Conservation (phyloP, 2,329 filamentous ascomycete genomes). For the Colletotrichum eremochloae region DNA sequence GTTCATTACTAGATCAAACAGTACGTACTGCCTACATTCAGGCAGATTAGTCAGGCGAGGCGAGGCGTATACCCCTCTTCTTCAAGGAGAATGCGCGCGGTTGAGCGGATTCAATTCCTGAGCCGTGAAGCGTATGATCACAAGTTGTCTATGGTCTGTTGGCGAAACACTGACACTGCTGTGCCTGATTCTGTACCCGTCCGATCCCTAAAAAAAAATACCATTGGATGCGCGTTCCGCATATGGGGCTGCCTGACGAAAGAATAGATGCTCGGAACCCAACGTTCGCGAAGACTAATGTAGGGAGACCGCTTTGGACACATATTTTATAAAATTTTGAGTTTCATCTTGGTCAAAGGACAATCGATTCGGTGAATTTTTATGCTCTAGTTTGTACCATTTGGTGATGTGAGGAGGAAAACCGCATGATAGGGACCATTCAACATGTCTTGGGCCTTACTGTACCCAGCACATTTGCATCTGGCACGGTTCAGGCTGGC, state of each 20-base stretch:
- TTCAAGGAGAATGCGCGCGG: not conserved
- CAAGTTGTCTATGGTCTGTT: not conserved
- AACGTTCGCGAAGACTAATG: no score
- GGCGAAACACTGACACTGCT: not conserved
- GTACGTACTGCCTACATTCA: not conserved
- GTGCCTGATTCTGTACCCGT: not conserved
- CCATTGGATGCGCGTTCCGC: not conserved
- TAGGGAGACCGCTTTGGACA: not conserved
- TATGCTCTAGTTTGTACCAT: not conserved
- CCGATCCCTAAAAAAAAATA: not conserved
- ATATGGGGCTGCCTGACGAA: not conserved
- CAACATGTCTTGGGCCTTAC: not conserved
- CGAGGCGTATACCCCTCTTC: not conserved
- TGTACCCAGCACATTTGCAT: not conserved
- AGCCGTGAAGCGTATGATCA: not conserved
- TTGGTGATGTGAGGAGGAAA: not conserved
- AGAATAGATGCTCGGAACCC: not conserved
- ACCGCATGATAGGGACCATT: not conserved
- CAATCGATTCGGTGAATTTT: not conserved
- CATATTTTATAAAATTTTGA: no score
- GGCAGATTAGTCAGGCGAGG: not conserved
- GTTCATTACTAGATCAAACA: not conserved
- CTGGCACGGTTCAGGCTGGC: not conserved
- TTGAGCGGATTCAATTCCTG: not conserved
- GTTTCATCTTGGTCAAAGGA: not conserved